Percentiles rank a stretch among this genome's conserved stretches.
Evolutionary conservation across 2,329 filamentous ascomycete species (phyloP).

Genomic region (Fusarium continuum): DNA sequence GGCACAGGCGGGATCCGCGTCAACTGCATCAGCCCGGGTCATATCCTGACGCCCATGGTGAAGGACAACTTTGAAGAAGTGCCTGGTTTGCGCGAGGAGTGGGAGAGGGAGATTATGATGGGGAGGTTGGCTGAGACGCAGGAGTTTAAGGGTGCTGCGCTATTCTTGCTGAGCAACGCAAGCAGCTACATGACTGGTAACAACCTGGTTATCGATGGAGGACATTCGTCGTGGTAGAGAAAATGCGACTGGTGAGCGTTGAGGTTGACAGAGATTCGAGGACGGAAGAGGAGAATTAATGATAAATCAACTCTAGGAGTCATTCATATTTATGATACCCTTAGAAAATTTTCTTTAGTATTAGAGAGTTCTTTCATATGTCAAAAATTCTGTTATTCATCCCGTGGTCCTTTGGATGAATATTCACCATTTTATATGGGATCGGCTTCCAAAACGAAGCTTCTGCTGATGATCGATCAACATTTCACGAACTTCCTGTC

Average conservation of each 20-base stretch:
- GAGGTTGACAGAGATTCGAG: neutral
- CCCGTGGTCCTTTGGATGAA: too few species aligned
- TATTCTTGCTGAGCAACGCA: constrained; percentile 77
- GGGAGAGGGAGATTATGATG: constrained; percentile 89
- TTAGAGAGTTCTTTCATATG: too few species aligned
- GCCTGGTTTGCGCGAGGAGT: constrained; percentile 72
- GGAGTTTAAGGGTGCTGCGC: constrained; percentile 76
- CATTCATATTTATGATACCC: neutral
- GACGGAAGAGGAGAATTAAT: neutral
- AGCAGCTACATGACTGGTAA: constrained; percentile 79
- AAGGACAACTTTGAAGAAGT: constrained; percentile 78
- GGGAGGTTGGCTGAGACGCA: constrained; percentile 71
- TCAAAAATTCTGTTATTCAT: too few species aligned
- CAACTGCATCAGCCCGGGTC: constrained; percentile 82
- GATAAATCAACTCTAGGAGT: neutral
- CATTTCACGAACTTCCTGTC: too few species aligned
- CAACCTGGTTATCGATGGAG: constrained; percentile 76
- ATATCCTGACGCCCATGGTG: constrained; percentile 86
- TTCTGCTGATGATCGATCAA: too few species aligned
- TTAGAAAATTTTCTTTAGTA: too few species aligned
- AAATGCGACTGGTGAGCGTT: neutral
- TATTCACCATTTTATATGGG: too few species aligned
- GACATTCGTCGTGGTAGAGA: constrained; percentile 67
- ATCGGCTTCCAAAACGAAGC: too few species aligned
- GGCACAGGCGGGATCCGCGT: constrained; percentile 76